Evolutionary conservation across 768 basidiomycete species (phyloP), one percentile per base, ranked within the genome.

Genomic region (Calocera cornea): DNA sequence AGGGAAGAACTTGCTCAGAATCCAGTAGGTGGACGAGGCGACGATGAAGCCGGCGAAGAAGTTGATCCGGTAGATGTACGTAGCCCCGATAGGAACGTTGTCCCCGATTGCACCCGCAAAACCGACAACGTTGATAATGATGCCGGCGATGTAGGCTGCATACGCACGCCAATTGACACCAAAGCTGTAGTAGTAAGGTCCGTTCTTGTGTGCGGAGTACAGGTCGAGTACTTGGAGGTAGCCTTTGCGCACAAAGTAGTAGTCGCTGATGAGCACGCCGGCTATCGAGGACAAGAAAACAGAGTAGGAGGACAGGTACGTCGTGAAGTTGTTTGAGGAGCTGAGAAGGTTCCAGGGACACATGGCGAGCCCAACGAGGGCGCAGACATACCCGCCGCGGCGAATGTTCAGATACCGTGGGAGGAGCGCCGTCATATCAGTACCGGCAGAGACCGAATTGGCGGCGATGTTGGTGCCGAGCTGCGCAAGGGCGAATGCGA

Each of bases 341-440:
- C 49, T 65, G 31, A 70, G 44, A 8, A 71, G 66, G 44, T 71
- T 71, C 54, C 89, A 90, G 1, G 87, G 89, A 40, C 86, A 82
- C 79, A 89, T 89, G 75, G 80, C 83, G 34, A 91, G 73, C 2
- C 90, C 90, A 41, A 90, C 85, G 60, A 87, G 80, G 8, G 89
- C 89, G n/a, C 86, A 87, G 60, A 92, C 77, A 76, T 88, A 94
- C 17, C 90, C 90, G 33, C 92, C 90, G 22, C 90, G 83, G 24
- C 90, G 85, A 73, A 93, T 92, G 73, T 88, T 91, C 85, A 92
- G 84, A 76, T 84, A 92, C 63, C 86, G 86, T 66, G 91, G 90
- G 71, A 84, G 80, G 34, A 92, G 81, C 1, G 89, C 84, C 1
- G 89, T 92, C 71, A 92, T 76, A 75, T 92, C 90, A 72, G 89